Conservation (phyloP, 495 filamentous ascomycete species). For the Neurospora intermedia region DNA sequence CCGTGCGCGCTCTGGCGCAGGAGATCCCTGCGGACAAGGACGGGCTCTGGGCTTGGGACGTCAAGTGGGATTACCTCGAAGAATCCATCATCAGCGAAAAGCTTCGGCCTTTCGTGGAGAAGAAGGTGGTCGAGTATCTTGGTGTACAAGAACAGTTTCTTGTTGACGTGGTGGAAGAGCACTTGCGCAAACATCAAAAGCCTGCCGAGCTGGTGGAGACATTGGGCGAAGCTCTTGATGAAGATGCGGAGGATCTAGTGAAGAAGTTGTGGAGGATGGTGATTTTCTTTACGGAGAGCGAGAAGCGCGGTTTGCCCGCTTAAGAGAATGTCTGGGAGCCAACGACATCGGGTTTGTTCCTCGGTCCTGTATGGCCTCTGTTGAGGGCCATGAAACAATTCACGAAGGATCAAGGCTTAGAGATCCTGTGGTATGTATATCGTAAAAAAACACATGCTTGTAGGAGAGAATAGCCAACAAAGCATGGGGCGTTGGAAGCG, state of each 20-base stretch:
- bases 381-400: not conserved
- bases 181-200: constrained; percentile 64
- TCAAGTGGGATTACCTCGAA: constrained; percentile 93
- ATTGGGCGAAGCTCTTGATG: constrained; percentile 81
- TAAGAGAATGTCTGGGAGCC: constrained; percentile 18
- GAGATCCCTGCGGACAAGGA: constrained; percentile 84
- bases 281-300: constrained; percentile 94
- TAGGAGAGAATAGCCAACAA: not conserved
- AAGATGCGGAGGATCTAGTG: constrained; percentile 87
- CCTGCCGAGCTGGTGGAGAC: constrained; percentile 77
- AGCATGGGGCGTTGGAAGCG: not conserved
- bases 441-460: not conserved
- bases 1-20: constrained; percentile 65
- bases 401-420: not conserved
- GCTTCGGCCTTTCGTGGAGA: constrained; percentile 89
- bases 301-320: constrained; percentile 77
- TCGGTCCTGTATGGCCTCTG: not conserved
- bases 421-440: not conserved
- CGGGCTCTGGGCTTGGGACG: constrained; percentile 81
- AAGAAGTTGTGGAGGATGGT: constrained; percentile 98
- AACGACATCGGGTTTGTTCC: not conserved
- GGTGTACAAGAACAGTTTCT: constrained; percentile 95
- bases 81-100: constrained; percentile 74
- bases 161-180: constrained; percentile 84
- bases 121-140: constrained; percentile 93